Base-by-base conservation (phyloP, 1,139 yeast genomes). In the Lizanozyma gosingica region DNA sequence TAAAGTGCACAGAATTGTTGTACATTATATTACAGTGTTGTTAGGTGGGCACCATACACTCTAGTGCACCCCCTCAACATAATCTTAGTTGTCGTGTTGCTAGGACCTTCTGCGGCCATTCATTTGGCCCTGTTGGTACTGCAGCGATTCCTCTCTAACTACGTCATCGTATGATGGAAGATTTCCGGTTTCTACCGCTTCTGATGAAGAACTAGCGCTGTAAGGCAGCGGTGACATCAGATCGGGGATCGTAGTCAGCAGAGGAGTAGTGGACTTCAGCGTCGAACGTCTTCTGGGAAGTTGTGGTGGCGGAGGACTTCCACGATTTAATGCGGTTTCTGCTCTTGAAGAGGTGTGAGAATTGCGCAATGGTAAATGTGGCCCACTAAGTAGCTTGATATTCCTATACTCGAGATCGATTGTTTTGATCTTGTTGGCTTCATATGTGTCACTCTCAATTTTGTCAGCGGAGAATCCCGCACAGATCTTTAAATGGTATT, bases 381-480 rank as follows among this genome's bases (percentile, higher is more conserved):
- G 29, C 11, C 29, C 29, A 22, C 29, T 22, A 6, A 22, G 11
- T 6, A 22, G 6, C 29, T 22, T 22, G 6, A 22, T 22, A 22
- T 22, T 22, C 29, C 11, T 6, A 11, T 22, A 22, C 11, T 22
- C 29, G 11, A 22, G 29, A 11, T 22, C 29, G 11, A 22, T 22
- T 22, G 11, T 6, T 22, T 22, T 22, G 29, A 22, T 22, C 29
- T 22, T 22, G 11, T 22, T 22, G 11, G 9, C 11, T 6, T 22
- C 11, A 11, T 22, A 6, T 6, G 6, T 11, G 6, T 22, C 11
- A 11, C 11, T 6, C 6, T 22, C 29, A 6, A 22, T 22, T 42
- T 40, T 36, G 8, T 55, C 49, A 29, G 53, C 57, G 3, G 76
- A 59, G 43, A 80, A 63, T 2, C 74, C 78, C 1, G 67, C 78